Percentiles rank a stretch among this genome's conserved stretches.
Conservation (phyloP, 73 alveolate species). For the Effrenium voratum region DNA sequence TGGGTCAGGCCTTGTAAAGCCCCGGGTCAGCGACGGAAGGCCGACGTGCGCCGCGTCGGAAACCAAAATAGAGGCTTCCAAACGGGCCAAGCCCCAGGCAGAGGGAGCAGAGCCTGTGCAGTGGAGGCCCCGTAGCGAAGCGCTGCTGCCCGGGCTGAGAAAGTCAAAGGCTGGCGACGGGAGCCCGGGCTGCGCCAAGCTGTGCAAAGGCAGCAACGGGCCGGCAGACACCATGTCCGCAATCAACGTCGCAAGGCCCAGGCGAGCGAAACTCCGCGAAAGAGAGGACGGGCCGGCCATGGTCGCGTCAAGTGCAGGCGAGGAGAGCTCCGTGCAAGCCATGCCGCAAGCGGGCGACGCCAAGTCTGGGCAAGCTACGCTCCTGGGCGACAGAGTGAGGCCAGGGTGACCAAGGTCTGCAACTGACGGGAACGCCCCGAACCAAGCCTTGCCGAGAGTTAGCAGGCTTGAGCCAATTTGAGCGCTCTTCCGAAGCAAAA, state of each 20-base stretch:
- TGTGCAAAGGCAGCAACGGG: neutral
- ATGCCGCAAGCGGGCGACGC: neutral
- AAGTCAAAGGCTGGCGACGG: neutral
- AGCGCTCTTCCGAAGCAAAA: neutral
- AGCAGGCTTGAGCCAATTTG: neutral
- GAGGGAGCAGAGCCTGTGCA: neutral
- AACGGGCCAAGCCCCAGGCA: neutral
- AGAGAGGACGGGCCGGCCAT: neutral
- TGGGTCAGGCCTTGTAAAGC: neutral
- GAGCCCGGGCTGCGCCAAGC: neutral
- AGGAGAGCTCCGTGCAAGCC: neutral
- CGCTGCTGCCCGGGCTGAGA: neutral
- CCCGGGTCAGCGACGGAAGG: neutral
- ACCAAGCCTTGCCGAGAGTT: neutral
- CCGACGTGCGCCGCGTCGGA: conserved; percentile 1
- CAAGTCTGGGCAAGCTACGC: neutral
- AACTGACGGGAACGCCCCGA: neutral
- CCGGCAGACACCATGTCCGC: neutral
- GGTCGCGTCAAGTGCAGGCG: neutral
- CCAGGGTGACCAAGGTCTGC: neutral
- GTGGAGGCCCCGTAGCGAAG: neutral
- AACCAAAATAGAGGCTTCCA: conserved; percentile 4
- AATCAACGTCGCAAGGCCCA: neutral
- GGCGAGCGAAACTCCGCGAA: neutral
- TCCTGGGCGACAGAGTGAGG: neutral